Conservation (phyloP, 306 rosid genomes). For the Malus domestica region ASM211411v1 NC_041791.1:28014501-28015000, state of each 20-base stretch:
- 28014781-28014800: background rate
- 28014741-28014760: slow-evolving; percentile 63
- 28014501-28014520: slow-evolving; percentile 75
- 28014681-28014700: slow-evolving; percentile 67
- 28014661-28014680: slow-evolving; percentile 74
- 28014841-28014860: slow-evolving; percentile 79
- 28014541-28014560: background rate
- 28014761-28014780: background rate
- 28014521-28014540: slow-evolving; percentile 38
- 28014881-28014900: slow-evolving; percentile 69
- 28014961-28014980: slow-evolving; percentile 95
- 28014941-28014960: slow-evolving; percentile 81
- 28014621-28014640: slow-evolving; percentile 68
- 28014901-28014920: slow-evolving; percentile 62
- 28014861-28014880: slow-evolving; percentile 53
- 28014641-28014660: slow-evolving; percentile 79
- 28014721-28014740: slow-evolving; percentile 78
- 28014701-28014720: slow-evolving; percentile 69
- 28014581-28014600: background rate
- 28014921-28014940: slow-evolving; percentile 65
- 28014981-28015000: slow-evolving; percentile 60
- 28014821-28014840: background rate
- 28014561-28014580: background rate
- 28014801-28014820: background rate
- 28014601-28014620: slow-evolving; percentile 31